Evolutionary conservation across 371 early-diverging fungal genomes (phyloP), one percentile per base, ranked within the genome.

Genomic region (Apophysomyces ossiformis): DNA sequence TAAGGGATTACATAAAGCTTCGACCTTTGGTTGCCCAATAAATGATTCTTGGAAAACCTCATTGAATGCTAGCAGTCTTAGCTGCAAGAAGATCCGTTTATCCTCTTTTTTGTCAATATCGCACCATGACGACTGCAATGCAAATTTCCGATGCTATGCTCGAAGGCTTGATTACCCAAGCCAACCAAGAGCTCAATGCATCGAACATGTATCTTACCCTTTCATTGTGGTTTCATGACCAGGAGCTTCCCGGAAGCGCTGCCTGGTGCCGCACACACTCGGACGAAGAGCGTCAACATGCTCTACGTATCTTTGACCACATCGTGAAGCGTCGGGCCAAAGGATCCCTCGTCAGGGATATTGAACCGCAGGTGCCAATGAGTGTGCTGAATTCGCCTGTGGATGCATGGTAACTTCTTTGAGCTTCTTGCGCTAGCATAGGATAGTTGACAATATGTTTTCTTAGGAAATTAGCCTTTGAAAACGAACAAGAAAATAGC

Each of bases 181-280:
- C 69, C 36, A 69, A 69, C 43, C 61, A 61, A 47, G 69, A 69
- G 41, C 66, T 69, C 21, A 63, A 65, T 36, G 61, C 65, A 8
- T 69, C 69, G 11, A 60, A 69, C 56, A 45, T 58, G 12, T 69
- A 69, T 54, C 59, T 69, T 5, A 64, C 69, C 16, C 44, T 65
- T n/a, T 69, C 69, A 1, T 47, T 69, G 13, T 69, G 69, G 69
- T 69, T 69, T 59, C 61, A 61, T 50, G 69, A 69, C 18, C 65
- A 65, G 58, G 69, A 69, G 32, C 65, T 69, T 9, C 61, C 61
- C 7, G 69, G 69, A 7, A 65, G 65, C 47, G 69, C 69, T 13
- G 18, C 44, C 1, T 69, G 69, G 69, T 69, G 69, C 60, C 65
- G 69, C 6, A 65, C 61, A 4, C 69, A 69, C 37, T 65, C 65